Evolutionary conservation across 306 rosid genomes (phyloP).

Genomic region (Pyrus betulifolia): DNA sequence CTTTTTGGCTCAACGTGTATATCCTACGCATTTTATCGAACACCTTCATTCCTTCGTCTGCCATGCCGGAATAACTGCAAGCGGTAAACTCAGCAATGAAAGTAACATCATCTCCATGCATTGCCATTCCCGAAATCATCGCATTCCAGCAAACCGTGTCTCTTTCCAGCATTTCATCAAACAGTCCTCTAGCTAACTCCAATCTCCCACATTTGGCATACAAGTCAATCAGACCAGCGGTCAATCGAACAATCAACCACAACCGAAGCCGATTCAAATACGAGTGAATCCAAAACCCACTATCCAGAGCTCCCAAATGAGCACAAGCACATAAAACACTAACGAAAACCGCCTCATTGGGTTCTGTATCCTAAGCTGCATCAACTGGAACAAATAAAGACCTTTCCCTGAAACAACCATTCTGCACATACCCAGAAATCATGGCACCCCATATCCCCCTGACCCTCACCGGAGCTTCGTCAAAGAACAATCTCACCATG

Average conservation of each 20-base stretch:
- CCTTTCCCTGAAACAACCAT: slow-evolving; percentile 70
- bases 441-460: slow-evolving; percentile 82
- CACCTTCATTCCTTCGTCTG: slow-evolving; percentile 37
- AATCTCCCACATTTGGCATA: slow-evolving; percentile 70
- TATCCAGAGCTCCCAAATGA: slow-evolving; percentile 60
- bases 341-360: slow-evolving; percentile 65
- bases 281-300: slow-evolving; percentile 64
- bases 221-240: slow-evolving; percentile 68
- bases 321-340: slow-evolving; percentile 71
- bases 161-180: slow-evolving; percentile 30
- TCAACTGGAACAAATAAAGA: slow-evolving; percentile 46
- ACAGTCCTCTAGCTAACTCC: slow-evolving; percentile 41
- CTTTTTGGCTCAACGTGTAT: slow-evolving; percentile 49
- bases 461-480: slow-evolving; percentile 59
- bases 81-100: slow-evolving; percentile 69
- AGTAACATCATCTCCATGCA: slow-evolving; percentile 70
- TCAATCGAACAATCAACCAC: slow-evolving; percentile 35
- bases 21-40: slow-evolving; percentile 46
- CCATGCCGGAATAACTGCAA: slow-evolving; percentile 68
- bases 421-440: slow-evolving; percentile 74
- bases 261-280: slow-evolving; percentile 23
- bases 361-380: slow-evolving; percentile 45
- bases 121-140: slow-evolving; percentile 67
- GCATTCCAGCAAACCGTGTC: slow-evolving; percentile 70
- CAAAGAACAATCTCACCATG: slow-evolving; percentile 56